Evolutionary conservation across 2,329 filamentous ascomycete genomes (phyloP).

Genomic region (Microcera coccophila): DNA sequence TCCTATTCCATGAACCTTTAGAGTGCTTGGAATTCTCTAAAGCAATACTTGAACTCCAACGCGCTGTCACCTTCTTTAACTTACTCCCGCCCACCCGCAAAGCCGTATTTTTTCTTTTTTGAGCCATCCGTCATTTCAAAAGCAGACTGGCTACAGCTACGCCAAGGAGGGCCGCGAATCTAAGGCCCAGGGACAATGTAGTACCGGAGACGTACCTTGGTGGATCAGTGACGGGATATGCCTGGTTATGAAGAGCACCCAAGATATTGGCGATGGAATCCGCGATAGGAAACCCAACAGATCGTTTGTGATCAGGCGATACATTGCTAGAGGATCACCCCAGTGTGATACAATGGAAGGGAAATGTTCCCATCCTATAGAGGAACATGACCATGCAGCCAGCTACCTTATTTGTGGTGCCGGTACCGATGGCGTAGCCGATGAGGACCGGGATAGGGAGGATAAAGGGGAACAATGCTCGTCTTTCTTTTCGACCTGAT

Average conservation of each 20-base stretch:
- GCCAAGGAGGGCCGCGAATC: conserved; percentile 22
- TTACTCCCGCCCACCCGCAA: not conserved
- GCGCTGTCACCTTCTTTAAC: not conserved
- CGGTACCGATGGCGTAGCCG: conserved; percentile 33
- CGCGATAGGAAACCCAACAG: conserved; percentile 43
- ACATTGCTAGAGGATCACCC: conserved; percentile 46
- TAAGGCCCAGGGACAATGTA: conserved; percentile 27
- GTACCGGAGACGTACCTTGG: conserved; percentile 30
- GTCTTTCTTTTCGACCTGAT: conserved; percentile 31
- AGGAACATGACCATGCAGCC: conserved; percentile 35
- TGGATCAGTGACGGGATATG: conserved; percentile 31
- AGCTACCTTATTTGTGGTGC: conserved; percentile 23
- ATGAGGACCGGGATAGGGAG: conserved; percentile 27
- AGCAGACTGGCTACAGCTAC: conserved; percentile 24
- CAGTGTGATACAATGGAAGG: not conserved
- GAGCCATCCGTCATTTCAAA: not conserved
- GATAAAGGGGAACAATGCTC: conserved; percentile 28
- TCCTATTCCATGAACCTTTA: not conserved
- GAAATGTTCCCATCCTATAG: not conserved
- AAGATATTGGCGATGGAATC: conserved; percentile 47
- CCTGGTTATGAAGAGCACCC: conserved; percentile 45
- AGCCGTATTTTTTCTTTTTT: not conserved
- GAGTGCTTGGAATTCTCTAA: not conserved
- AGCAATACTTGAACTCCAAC: not conserved
- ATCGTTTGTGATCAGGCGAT: conserved; percentile 45